A percentile compares a stretch with the other conserved stretches of the same genome.
phyloP scores from a whole-genome alignment of 2,329 filamentous ascomycete species.

The Sporothrix phasma region DNA sequence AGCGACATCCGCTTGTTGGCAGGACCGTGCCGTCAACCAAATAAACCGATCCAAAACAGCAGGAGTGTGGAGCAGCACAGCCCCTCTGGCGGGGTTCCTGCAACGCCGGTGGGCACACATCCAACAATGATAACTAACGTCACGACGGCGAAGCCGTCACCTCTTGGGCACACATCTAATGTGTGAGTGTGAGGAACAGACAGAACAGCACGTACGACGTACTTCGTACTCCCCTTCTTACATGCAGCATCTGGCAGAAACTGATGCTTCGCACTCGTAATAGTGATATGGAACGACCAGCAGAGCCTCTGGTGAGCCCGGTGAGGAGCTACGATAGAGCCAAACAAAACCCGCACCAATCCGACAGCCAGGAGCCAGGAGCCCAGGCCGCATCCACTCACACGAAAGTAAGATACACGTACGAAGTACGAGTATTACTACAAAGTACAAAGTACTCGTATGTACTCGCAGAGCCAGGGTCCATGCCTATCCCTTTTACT shows the following conservation, averaged over 20 bases:
- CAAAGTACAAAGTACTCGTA: neutral
- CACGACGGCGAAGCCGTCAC: too few species aligned
- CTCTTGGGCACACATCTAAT: neutral
- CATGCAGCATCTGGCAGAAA: too few species aligned
- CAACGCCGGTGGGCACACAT: neutral
- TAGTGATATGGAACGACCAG: neutral
- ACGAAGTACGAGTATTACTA: too few species aligned
- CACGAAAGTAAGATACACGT: too few species aligned
- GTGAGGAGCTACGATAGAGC: neutral
- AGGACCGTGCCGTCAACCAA: slow-evolving; percentile 3
- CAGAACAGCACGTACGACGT: neutral
- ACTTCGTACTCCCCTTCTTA: too few species aligned
- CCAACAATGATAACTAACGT: too few species aligned
- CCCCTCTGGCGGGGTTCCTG: slow-evolving; percentile 7
- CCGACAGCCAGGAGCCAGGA: neutral
- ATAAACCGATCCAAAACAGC: slow-evolving; percentile 6
- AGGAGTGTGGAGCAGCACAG: slow-evolving; percentile 9
- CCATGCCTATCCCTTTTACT: neutral
- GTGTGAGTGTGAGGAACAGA: neutral
- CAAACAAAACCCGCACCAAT: slow-evolving; percentile 7
- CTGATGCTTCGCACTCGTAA: neutral
- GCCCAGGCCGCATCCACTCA: neutral
- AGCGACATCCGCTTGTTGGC: slow-evolving; percentile 9
- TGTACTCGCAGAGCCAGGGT: slow-evolving; percentile 1
- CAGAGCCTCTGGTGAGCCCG: neutral